These are phyloP conservation scores for Cryptococcus hybrid DNA, from an alignment of 1,284 basidiomycete genomes.

Conservation along the genomic window DNA sequence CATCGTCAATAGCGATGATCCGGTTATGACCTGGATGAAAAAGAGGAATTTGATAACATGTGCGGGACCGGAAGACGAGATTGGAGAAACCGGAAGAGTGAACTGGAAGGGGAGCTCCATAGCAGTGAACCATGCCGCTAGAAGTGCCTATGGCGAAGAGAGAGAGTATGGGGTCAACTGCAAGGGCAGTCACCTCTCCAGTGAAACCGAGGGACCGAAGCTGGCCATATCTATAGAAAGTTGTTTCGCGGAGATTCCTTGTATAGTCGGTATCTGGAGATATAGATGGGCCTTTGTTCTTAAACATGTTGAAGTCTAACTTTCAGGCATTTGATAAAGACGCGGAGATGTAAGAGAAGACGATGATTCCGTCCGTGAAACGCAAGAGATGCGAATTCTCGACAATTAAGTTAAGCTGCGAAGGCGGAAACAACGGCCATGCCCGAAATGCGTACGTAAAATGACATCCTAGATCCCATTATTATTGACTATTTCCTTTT, in stretches of 20 bases:
- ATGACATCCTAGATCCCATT: too few relatives aligned
- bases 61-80: slow-evolving; percentile 19
- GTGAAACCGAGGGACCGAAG: slow-evolving; percentile 42
- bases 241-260: slow-evolving; percentile 41
- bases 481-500: too few relatives aligned
- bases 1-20: slow-evolving; percentile 42
- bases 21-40: slow-evolving; percentile 43
- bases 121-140: slow-evolving; percentile 44
- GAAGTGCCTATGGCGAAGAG: slow-evolving; percentile 65
- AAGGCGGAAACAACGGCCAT: too few relatives aligned
- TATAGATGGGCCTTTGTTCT: slow-evolving; percentile 33
- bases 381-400: too few relatives aligned
- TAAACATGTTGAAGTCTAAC: slow-evolving; percentile 38
- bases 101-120: slow-evolving; percentile 46
- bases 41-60: slow-evolving; percentile 41
- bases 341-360: background rate
- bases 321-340: too few relatives aligned
- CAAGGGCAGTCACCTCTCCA: slow-evolving; percentile 61
- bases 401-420: too few relatives aligned
- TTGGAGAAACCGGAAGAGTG: slow-evolving; percentile 33
- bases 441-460: too few relatives aligned
- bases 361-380: background rate
- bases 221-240: slow-evolving; percentile 48
- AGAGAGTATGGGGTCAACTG: slow-evolving; percentile 71
- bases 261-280: slow-evolving; percentile 42